Conservation (phyloP, 495 filamentous ascomycete species). For the Xylaria sp. region DNA sequence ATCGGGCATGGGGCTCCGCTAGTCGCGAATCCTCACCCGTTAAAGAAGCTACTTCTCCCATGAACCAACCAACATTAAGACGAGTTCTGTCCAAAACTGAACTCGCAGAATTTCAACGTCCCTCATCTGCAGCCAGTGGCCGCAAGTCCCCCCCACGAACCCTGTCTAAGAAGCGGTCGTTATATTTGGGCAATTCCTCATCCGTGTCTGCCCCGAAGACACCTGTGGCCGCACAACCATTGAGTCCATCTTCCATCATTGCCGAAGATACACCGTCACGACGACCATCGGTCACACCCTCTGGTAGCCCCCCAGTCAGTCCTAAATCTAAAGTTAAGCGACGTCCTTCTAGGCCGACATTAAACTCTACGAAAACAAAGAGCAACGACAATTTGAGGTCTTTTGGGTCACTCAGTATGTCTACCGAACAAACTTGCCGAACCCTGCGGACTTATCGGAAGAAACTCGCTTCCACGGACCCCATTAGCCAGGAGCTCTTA, state of each 20-base stretch:
- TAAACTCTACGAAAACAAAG: constrained; percentile 60
- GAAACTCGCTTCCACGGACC: constrained; percentile 70
- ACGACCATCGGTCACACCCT: constrained; percentile 46
- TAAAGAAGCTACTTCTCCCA: constrained; percentile 58
- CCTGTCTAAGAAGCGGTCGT: constrained; percentile 53
- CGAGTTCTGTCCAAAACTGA: constrained; percentile 79
- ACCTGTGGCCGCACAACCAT: constrained; percentile 41
- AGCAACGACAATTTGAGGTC: constrained; percentile 56
- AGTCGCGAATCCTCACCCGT: constrained; percentile 56
- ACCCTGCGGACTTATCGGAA: constrained; percentile 83
- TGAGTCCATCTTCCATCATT: constrained; percentile 39
- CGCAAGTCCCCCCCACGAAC: constrained; percentile 69
- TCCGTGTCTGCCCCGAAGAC: constrained; percentile 42
- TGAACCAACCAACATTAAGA: constrained; percentile 69
- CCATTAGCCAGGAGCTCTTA: constrained; percentile 67
- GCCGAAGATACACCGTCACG: constrained; percentile 50
- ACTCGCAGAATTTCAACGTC: constrained; percentile 75
- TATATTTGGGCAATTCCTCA: constrained; percentile 41
- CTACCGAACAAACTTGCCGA: constrained; percentile 81
- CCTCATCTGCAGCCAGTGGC: constrained; percentile 61
- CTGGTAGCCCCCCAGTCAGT: constrained; percentile 53
- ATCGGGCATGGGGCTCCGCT: constrained; percentile 40
- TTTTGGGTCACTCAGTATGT: constrained; percentile 71
- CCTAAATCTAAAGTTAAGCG: constrained; percentile 54
- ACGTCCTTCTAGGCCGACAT: constrained; percentile 64